phyloP scores from a whole-genome alignment of 2,329 filamentous ascomycete genomes.

The Xylariaceae sp. region DNA sequence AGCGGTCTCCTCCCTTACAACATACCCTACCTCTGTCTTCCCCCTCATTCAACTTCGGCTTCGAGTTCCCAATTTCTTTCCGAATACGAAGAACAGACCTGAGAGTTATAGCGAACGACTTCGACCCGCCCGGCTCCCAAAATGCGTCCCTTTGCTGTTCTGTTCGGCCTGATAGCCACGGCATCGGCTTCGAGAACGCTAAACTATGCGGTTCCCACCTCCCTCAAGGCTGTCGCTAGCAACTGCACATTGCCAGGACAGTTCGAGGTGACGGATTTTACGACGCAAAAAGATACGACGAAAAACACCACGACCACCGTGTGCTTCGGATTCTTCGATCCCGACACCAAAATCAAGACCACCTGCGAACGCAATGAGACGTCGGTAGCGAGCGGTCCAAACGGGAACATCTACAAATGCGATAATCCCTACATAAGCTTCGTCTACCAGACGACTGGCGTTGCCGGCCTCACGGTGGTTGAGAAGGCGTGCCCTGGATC shows the following conservation, averaged over 20 bases:
- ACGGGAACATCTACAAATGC: constrained; percentile 25
- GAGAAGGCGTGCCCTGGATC: constrained; percentile 24
- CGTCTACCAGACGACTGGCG: constrained; percentile 27
- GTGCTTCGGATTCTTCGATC: constrained; percentile 24
- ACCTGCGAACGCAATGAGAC: constrained; percentile 24
- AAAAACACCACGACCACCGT: constrained; percentile 20
- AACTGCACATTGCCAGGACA: constrained; percentile 24
- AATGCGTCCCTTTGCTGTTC: constrained; percentile 18
- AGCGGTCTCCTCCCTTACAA: too few species aligned
- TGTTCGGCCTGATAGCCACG: constrained; percentile 22
- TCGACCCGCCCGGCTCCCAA: not conserved
- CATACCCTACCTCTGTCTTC: too few species aligned
- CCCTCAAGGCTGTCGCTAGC: constrained; percentile 16
- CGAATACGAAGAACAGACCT: not conserved
- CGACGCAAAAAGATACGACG: constrained; percentile 16
- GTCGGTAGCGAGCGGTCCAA: constrained; percentile 19
- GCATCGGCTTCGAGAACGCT: constrained; percentile 21
- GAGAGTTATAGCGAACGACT: not conserved
- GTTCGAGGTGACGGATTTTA: constrained; percentile 25
- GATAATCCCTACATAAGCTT: constrained; percentile 24
- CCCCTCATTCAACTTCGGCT: too few species aligned
- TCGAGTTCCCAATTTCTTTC: too few species aligned
- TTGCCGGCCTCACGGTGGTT: constrained; percentile 24
- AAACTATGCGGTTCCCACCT: constrained; percentile 23
- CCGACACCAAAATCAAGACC: constrained; percentile 25